Base-by-base conservation (phyloP, 352 stramenopile species). In the Globisporangium spinosum region DNA sequence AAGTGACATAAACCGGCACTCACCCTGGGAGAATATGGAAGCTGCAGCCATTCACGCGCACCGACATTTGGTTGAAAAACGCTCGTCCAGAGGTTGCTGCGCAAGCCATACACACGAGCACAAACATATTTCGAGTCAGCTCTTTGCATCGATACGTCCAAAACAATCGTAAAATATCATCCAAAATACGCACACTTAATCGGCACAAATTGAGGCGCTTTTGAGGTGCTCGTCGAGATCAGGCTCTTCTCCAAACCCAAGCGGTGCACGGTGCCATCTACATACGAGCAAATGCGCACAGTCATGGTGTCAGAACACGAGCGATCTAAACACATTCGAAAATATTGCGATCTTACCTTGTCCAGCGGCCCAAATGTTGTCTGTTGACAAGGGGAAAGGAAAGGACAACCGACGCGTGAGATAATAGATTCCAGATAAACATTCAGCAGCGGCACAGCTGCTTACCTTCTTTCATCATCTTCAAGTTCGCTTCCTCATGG, bases 21-120 rank as follows among this genome's bases (percentile, higher is more conserved):
- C 75, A 77, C 70, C 79, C 78, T 63, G 89, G 89, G 32, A 96
- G 70, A 25, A 96, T 87, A 69, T 96, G 87, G 71, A 82, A 96
- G 66, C 74, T 94, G 75, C 87, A 96, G 25, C 85, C 87, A 68
- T 87, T 94, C 35, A 95, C 87, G 25, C 86, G 85, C 57, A 96
- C 87, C 4, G 89, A 96, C 29, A 96, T 68, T 68, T 96, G 88
- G 65, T 92, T 96, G 75, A 95, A 96, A 60, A 96, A 96, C 12
- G 82, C 78, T 13, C 88, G 79, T 27, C 76, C 82, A 3, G 77
- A 69, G 0, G 70, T 73, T 58, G 64, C 58, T 63, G 22, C 1
- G n/a, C 20, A 49, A 35, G 1, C 0, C 23, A 59, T 35, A 25
- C 29, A 20, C 35, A 59, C 2, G 8, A 22, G 15, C 38, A 49